Conservation (phyloP, 768 basidiomycete species). For the Termitomyces sp. region DNA sequence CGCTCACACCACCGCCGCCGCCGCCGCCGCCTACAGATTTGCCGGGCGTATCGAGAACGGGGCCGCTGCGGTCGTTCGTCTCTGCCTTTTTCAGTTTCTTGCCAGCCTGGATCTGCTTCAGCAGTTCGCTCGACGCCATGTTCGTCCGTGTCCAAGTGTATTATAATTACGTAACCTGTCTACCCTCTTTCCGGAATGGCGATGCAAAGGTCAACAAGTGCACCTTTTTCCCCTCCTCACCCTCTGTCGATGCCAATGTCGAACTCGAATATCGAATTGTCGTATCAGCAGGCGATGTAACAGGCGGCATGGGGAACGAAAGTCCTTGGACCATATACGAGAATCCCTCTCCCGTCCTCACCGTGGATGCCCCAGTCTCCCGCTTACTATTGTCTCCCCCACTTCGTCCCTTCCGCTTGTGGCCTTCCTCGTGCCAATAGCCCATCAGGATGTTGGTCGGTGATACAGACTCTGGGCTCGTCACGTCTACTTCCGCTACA, state of each 20-base stretch:
- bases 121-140: slow-evolving; percentile 67
- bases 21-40: slow-evolving; percentile 38
- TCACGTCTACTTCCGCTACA: background rate
- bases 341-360: background rate
- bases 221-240: background rate
- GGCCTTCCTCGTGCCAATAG: slow-evolving; percentile 11
- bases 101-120: slow-evolving; percentile 81
- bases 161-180: slow-evolving; percentile 9
- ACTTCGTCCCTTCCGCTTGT: background rate
- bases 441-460: slow-evolving; percentile 12
- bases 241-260: slow-evolving; percentile 9
- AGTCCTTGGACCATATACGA: slow-evolving; percentile 8
- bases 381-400: background rate
- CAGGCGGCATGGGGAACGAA: slow-evolving; percentile 10
- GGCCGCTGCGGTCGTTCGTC: slow-evolving; percentile 79
- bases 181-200: slow-evolving; percentile 3
- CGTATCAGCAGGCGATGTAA: background rate
- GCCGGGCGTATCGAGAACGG: slow-evolving; percentile 41
- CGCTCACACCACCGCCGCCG: slow-evolving; percentile 37
- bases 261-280: slow-evolving; percentile 9
- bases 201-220: slow-evolving; percentile 11
- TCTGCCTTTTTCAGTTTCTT: slow-evolving; percentile 76
- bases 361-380: background rate
- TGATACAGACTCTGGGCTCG: background rate
- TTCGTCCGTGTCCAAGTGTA: slow-evolving; percentile 3